Conservation (phyloP, 805 yeast species). For the Lachancea sp. region DNA sequence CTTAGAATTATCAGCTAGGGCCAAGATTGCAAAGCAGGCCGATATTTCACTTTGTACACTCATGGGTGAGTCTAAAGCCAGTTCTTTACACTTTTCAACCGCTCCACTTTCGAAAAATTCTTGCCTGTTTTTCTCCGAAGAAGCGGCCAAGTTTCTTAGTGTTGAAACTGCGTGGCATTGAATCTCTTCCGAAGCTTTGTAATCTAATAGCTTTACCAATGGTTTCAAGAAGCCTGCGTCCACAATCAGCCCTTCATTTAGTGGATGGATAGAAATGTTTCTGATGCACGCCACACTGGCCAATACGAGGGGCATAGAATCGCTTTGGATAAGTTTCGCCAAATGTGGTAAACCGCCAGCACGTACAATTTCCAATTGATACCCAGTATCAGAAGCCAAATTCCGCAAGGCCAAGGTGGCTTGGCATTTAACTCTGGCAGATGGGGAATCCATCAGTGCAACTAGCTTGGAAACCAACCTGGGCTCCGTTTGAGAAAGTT, state of each 20-base stretch:
- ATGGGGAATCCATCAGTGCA: slow-evolving; percentile 82
- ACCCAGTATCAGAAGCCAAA: slow-evolving; percentile 90
- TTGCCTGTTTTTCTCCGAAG: slow-evolving; percentile 85
- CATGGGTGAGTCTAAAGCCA: slow-evolving; percentile 80
- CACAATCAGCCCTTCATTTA: slow-evolving; percentile 90
- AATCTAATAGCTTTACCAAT: slow-evolving; percentile 75
- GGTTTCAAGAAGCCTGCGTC: slow-evolving; percentile 96
- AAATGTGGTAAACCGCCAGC: slow-evolving; percentile 93
- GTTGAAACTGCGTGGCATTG: slow-evolving; percentile 98
- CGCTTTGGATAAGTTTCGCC: slow-evolving; percentile 81
- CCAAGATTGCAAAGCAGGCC: slow-evolving; percentile 95
- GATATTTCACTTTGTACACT: slow-evolving; percentile 93
- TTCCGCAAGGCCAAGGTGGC: slow-evolving; percentile 95
- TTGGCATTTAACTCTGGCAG: slow-evolving; percentile 96
- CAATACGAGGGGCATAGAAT: slow-evolving; percentile 83
- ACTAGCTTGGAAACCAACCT: slow-evolving; percentile 84
- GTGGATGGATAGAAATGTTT: slow-evolving; percentile 92
- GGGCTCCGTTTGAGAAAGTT: slow-evolving; percentile 86
- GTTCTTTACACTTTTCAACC: slow-evolving; percentile 82
- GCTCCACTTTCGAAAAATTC: slow-evolving; percentile 94
- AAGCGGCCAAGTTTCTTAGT: slow-evolving; percentile 90
- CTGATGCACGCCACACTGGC: slow-evolving; percentile 99
- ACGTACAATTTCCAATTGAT: slow-evolving; percentile 91
- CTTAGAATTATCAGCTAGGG: slow-evolving; percentile 91
- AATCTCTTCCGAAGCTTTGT: slow-evolving; percentile 86